Conservation (phyloP, 805 yeast species). For the Lachancea lanzarotensis region DNA sequence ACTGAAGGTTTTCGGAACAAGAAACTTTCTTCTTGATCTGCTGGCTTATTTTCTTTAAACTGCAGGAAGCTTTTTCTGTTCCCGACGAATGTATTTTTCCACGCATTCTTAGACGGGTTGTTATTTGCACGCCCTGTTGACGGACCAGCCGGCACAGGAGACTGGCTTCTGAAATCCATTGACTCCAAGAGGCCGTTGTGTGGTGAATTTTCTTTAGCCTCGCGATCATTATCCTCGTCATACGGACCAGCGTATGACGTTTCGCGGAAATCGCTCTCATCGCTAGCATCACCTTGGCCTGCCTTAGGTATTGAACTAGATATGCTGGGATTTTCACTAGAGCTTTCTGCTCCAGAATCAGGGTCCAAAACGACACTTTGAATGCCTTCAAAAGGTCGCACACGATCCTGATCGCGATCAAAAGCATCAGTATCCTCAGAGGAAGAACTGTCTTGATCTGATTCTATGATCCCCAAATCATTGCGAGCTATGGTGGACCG, state of each 20-base stretch:
- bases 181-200: conserved; percentile 10
- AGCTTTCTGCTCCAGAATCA: conserved; percentile 4
- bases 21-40: conserved; percentile 10
- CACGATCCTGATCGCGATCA: conserved; percentile 4
- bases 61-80: conserved; percentile 1
- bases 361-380: conserved; percentile 5
- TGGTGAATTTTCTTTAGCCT: conserved; percentile 15
- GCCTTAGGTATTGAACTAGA: conserved; percentile 21
- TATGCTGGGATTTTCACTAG: neutral
- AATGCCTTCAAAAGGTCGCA: conserved; percentile 6
- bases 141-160: conserved; percentile 2
- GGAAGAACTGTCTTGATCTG: conserved; percentile 30
- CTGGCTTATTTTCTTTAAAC: conserved; percentile 6
- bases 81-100: neutral
- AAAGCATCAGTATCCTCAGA: conserved; percentile 18
- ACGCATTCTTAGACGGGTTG: neutral
- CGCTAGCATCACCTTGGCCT: conserved; percentile 20
- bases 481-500: conserved; percentile 12
- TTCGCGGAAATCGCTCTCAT: conserved; percentile 3
- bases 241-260: neutral
- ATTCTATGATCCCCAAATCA: conserved; percentile 27
- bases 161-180: neutral
- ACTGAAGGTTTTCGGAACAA: conserved; percentile 19
- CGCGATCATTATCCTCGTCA: conserved; percentile 2
- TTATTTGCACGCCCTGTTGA: neutral